Conservation (phyloP, 2,329 filamentous ascomycete genomes). For the Phoma sp. region DNA sequence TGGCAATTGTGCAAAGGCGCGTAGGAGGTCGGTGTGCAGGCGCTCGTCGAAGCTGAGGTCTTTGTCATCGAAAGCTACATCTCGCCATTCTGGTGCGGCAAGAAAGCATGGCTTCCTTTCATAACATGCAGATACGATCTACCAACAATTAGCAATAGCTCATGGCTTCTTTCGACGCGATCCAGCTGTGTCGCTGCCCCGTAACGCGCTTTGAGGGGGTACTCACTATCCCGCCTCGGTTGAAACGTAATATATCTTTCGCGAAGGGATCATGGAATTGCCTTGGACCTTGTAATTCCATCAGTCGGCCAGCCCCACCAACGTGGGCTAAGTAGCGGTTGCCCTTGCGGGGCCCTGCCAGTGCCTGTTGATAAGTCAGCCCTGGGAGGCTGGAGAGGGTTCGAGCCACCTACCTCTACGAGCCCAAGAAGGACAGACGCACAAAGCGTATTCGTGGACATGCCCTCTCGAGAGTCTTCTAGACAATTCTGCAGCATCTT, state of each 20-base stretch:
- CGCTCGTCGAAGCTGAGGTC: slow-evolving; percentile 36
- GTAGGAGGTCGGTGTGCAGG: slow-evolving; percentile 38
- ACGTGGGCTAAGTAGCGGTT: slow-evolving; percentile 45
- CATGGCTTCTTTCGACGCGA: not conserved
- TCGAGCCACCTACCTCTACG: slow-evolving; percentile 34
- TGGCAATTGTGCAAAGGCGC: slow-evolving; percentile 38
- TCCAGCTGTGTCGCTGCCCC: not conserved
- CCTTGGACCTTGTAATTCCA: slow-evolving; percentile 41
- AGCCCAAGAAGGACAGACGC: slow-evolving; percentile 42
- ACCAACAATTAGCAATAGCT: not conserved
- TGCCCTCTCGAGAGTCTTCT: slow-evolving; percentile 36
- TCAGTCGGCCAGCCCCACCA: slow-evolving; percentile 42
- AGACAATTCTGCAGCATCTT: slow-evolving; percentile 38
- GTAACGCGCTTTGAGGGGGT: not conserved
- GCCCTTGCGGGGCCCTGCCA: slow-evolving; percentile 40
- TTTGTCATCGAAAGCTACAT: slow-evolving; percentile 44
- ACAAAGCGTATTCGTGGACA: slow-evolving; percentile 45
- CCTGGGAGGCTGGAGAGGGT: not conserved
- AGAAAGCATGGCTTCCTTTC: slow-evolving; percentile 42
- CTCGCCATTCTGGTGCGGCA: slow-evolving; percentile 37
- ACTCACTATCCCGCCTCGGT: slow-evolving; percentile 41
- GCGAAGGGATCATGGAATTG: slow-evolving; percentile 39
- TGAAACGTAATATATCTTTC: slow-evolving; percentile 43
- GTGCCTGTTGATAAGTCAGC: slow-evolving; percentile 24
- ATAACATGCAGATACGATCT: slow-evolving; percentile 46